phyloP scores from a whole-genome alignment of 2,329 filamentous ascomycete species.

The Phyllosticta paracitricarpa region DNA sequence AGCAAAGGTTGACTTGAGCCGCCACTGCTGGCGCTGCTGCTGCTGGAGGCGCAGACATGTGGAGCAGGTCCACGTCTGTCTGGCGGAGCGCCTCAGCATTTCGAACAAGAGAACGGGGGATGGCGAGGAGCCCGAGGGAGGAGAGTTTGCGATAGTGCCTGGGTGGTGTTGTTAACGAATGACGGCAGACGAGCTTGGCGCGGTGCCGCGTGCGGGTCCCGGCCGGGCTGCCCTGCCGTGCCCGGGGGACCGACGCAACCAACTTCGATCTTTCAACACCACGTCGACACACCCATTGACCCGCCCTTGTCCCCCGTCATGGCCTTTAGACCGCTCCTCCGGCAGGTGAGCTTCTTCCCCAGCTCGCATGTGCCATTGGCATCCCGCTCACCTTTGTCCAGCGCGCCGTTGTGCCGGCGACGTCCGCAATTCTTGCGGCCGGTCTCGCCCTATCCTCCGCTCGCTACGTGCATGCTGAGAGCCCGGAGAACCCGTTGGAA shows the following conservation, averaged over 20 bases:
- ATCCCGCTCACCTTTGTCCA: constrained; percentile 19
- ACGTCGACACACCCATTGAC: constrained; percentile 10
- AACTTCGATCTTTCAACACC: constrained; percentile 17
- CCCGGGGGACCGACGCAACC: not conserved
- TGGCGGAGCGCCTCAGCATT: constrained; percentile 33
- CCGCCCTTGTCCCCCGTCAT: constrained; percentile 29
- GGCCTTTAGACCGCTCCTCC: constrained; percentile 44
- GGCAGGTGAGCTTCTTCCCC: constrained; percentile 34
- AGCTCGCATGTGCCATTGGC: constrained; percentile 10
- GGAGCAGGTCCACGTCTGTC: constrained; percentile 52
- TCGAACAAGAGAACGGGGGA: not conserved
- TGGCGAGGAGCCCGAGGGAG: not conserved
- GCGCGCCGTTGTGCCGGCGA: constrained; percentile 40
- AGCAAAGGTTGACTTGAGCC: constrained; percentile 10
- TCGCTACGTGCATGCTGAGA: constrained; percentile 40
- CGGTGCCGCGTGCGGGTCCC: constrained; percentile 4
- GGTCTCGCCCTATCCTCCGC: constrained; percentile 39
- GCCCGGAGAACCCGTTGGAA: constrained; percentile 13
- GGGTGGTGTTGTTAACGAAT: constrained; percentile 1
- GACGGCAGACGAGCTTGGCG: not conserved
- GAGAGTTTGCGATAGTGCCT: not conserved
- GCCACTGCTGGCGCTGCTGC: constrained; percentile 28
- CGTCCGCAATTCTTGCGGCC: constrained; percentile 32
- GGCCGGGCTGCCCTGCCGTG: not conserved
- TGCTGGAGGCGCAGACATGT: constrained; percentile 40